Evolutionary conservation across 139 green algal species (phyloP).

Genomic region (Coccomyxa sp.): DNA sequence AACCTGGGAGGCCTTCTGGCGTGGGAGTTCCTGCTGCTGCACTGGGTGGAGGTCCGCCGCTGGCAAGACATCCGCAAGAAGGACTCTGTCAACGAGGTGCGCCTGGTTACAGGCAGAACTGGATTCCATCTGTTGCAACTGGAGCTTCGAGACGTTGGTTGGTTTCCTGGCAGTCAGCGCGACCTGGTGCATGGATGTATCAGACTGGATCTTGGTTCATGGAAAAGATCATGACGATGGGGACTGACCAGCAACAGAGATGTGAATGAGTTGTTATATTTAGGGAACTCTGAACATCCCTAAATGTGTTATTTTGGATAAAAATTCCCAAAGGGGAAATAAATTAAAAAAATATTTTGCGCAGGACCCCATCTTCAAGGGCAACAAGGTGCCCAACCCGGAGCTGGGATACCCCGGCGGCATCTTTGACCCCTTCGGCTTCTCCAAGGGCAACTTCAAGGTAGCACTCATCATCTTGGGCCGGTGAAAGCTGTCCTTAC

Average conservation of each 20-base stretch:
- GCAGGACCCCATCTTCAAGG: conserved; percentile 61
- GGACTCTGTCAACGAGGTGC: conserved; percentile 39
- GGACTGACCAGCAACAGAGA: no score
- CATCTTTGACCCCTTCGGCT: conserved; percentile 60
- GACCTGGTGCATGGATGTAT: no score
- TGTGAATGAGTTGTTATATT: no score
- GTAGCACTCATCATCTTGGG: neutral
- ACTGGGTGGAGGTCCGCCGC: conserved; percentile 54
- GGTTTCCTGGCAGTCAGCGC: no score
- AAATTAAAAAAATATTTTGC: no score
- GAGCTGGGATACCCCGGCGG: conserved; percentile 58
- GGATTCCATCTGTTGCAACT: neutral
- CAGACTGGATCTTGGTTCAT: no score
- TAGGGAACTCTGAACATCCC: no score
- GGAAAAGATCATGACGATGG: no score
- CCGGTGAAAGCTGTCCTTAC: neutral
- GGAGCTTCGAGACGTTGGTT: no score
- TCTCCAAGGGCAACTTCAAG: conserved; percentile 33
- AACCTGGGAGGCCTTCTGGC: conserved; percentile 41
- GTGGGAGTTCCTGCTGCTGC: conserved; percentile 59
- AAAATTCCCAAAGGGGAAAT: no score
- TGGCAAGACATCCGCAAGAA: conserved; percentile 51
- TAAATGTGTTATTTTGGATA: no score
- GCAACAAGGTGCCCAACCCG: conserved; percentile 34
- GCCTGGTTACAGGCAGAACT: neutral